Base-by-base conservation (phyloP, 1,284 basidiomycete genomes). In the Fomitopsis betulina region DNA sequence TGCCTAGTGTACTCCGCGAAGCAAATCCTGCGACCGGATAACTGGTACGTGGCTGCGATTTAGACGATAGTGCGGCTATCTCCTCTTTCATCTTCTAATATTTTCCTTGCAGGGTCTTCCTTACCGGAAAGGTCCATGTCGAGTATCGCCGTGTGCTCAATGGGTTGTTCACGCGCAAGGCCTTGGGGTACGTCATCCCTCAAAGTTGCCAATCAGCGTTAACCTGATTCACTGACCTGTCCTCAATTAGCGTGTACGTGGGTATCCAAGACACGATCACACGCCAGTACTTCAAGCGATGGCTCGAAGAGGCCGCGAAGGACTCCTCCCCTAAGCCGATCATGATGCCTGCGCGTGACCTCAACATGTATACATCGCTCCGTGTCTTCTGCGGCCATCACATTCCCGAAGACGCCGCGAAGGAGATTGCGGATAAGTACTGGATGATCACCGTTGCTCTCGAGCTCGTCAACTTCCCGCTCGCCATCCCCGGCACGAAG, bases 361-460 rank as follows among this genome's bases (percentile, higher is more conserved):
- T 98, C 65, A 99, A 99, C 80, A 98, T 99, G 96, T 92, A 96
- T 65, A 96, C 95, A 3, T 98, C 96, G 12, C 86, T 99, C 33
- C 86, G 88, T 55, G 96, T 98, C 58, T 99, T 99, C 77, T 93
- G 96, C 69, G 96, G 96, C 42, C 78, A 81, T 63, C 93, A 99
- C 74, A 89, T 99, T 65, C 85, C 92, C 32, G 87, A 93, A 12
- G 75, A 86, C 12, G 93, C 89, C 49, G 85, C 89, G 37, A 69
- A 77, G 35, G 90, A 94, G 71, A 95, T 99, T 69, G 91, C 85
- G 69, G 88, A 93, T 65, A 94, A 94, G 73, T 99, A 98, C 79
- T 99, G 96, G 96, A 80, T 84, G 61, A 97, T 99, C 74, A 98
- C 96, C 17, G 78, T 87, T 65, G 94, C 96, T 1, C 88, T 99